phyloP scores from a whole-genome alignment of 345 rosid genomes.

The Melaleuca alternifolia region DNA sequence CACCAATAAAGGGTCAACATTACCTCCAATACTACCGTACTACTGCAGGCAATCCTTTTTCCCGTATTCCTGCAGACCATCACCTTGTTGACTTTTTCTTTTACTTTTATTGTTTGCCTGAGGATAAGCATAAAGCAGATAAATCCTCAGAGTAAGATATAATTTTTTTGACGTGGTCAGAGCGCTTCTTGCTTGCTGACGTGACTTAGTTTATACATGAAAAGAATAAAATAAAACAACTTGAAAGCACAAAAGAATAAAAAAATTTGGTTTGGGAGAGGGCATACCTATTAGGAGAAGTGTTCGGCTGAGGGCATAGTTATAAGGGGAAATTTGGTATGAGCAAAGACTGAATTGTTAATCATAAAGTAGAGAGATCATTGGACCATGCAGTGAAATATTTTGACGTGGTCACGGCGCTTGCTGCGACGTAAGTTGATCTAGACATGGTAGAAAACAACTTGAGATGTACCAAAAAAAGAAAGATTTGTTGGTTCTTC shows the following conservation, averaged over 20 bases:
- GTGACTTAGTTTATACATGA: background rate
- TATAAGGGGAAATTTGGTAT: background rate
- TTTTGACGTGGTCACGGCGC: background rate
- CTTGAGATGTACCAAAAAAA: background rate
- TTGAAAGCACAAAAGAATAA: background rate
- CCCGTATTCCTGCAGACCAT: too few species aligned
- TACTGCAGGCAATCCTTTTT: too few species aligned
- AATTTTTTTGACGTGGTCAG: background rate
- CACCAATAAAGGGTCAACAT: too few species aligned
- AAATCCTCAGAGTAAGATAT: background rate
- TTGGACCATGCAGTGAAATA: background rate
- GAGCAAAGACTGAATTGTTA: background rate
- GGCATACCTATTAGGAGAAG: too few species aligned
- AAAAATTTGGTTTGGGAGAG: background rate
- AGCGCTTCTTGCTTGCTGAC: too few species aligned
- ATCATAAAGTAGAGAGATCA: background rate
- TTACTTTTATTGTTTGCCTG: background rate
- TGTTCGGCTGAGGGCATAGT: background rate
- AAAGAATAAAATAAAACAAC: background rate
- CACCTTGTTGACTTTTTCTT: background rate
- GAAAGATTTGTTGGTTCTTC: background rate
- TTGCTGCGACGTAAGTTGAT: background rate
- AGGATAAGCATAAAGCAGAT: background rate
- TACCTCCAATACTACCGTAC: too few species aligned
- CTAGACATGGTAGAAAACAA: background rate